Percentiles rank a stretch among this genome's conserved stretches.
Conservation (phyloP, 495 filamentous ascomycete species). For the Podospora conica region DNA sequence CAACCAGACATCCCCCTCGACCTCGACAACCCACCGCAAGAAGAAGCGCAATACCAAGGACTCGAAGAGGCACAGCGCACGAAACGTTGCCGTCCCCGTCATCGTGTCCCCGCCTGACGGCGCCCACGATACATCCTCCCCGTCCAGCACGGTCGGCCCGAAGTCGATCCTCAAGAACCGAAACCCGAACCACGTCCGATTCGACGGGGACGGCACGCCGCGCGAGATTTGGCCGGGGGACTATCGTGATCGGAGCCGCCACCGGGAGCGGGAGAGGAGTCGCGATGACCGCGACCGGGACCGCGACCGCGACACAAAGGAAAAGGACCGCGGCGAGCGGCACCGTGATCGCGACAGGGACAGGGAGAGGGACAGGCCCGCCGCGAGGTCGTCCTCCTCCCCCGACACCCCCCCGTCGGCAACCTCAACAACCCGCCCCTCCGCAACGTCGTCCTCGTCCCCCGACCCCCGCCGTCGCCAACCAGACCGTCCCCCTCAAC, state of each 20-base stretch:
- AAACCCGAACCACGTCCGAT: conserved; percentile 43
- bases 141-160: conserved; percentile 35
- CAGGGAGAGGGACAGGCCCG: conserved; percentile 27
- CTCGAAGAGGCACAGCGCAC: not conserved
- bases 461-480: too few species aligned
- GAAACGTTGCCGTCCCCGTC: conserved; percentile 29
- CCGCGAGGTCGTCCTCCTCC: too few species aligned
- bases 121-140: conserved; percentile 29
- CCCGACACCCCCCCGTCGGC: too few species aligned
- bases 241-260: conserved; percentile 14
- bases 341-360: conserved; percentile 22
- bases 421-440: too few species aligned
- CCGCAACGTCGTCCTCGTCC: too few species aligned
- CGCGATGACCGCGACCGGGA: conserved; percentile 14
- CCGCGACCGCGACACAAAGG: conserved; percentile 15
- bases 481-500: too few species aligned
- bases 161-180: conserved; percentile 49
- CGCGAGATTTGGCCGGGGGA: conserved; percentile 27
- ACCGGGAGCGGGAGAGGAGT: conserved; percentile 19
- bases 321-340: conserved; percentile 12
- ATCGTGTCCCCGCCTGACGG: conserved; percentile 39
- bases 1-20: too few species aligned
- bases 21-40: conserved; percentile 20
- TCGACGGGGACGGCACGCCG: conserved; percentile 34
- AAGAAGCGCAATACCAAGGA: conserved; percentile 10